Conservation (phyloP, 73 alveolate genomes). For the Paramecium bursaria region DNA sequence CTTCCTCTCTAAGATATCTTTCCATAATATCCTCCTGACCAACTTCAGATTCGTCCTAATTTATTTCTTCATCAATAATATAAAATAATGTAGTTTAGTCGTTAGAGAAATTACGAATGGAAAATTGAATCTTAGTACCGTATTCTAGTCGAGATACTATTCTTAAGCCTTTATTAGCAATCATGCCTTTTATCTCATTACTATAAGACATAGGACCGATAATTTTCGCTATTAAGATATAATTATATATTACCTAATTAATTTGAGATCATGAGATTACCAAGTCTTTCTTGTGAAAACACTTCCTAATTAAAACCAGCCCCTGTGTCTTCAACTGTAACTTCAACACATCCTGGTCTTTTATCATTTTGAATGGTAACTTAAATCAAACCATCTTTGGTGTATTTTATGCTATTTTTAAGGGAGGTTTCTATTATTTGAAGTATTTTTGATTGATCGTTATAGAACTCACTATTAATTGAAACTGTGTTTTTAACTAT, state of each 20-base stretch:
- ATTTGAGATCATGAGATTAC: not conserved
- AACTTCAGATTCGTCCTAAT: not conserved
- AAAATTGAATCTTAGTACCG: slow-evolving; percentile 28
- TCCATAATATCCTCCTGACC: slow-evolving; percentile 26
- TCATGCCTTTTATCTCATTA: slow-evolving; percentile 8
- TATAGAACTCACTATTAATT: not conserved
- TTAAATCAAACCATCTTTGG: slow-evolving; percentile 42
- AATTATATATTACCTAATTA: no score
- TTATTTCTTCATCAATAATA: slow-evolving; percentile 8
- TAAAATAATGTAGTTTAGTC: not conserved
- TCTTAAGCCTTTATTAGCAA: slow-evolving; percentile 29
- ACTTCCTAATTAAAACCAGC: not conserved
- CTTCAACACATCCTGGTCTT: slow-evolving; percentile 18
- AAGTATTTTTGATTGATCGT: not conserved
- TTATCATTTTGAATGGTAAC: slow-evolving; percentile 5
- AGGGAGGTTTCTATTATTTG: slow-evolving; percentile 9
- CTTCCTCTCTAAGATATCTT: slow-evolving; percentile 15
- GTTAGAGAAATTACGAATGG: not conserved
- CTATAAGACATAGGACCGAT: not conserved
- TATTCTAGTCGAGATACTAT: not conserved
- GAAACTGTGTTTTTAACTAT: not conserved
- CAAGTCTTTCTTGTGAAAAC: not conserved
- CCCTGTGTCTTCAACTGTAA: slow-evolving; percentile 15
- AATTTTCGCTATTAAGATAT: slow-evolving; percentile 23
- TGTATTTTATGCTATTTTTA: slow-evolving; percentile 24